Conservation (phyloP, 208 protist genomes). For the Tritrichomonas foetus region DNA sequence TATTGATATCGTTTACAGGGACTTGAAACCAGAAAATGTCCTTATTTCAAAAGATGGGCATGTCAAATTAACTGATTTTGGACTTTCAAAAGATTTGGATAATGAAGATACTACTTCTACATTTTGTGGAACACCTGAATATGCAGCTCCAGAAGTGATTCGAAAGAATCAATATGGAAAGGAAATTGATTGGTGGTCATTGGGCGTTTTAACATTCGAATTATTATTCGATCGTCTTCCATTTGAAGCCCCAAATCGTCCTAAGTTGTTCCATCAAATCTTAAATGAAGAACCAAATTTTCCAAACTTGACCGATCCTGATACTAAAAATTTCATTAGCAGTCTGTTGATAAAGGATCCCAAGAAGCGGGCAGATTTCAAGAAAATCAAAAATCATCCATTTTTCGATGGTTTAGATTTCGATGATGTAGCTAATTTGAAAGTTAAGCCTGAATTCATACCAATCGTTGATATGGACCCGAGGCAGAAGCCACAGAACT, state of each 20-base stretch:
- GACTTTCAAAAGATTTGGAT: not conserved
- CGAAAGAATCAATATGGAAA: not conserved
- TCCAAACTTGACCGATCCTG: not conserved
- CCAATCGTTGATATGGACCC: not conserved
- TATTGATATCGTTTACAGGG: not conserved
- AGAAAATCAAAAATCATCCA: not conserved
- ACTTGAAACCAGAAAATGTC: constrained; percentile 38
- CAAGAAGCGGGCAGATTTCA: not conserved
- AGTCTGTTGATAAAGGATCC: constrained; percentile 5
- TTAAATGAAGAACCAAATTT: not conserved
- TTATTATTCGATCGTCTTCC: not conserved
- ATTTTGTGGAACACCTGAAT: constrained; percentile 39
- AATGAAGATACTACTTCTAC: not conserved
- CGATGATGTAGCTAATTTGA: not conserved
- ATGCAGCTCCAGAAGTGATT: not conserved
- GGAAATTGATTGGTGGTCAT: constrained; percentile 28
- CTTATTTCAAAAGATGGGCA: not conserved
- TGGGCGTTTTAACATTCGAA: constrained; percentile 28
- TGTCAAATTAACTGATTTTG: constrained; percentile 39
- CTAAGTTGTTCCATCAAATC: constrained; percentile 5
- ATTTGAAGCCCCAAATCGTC: not conserved
- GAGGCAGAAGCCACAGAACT: not conserved
- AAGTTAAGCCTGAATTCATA: not conserved
- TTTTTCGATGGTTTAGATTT: not conserved
- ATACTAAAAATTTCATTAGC: not conserved